Evolutionary conservation across 2,329 filamentous ascomycete genomes (phyloP).

Genomic region (Penicillium sp.): DNA sequence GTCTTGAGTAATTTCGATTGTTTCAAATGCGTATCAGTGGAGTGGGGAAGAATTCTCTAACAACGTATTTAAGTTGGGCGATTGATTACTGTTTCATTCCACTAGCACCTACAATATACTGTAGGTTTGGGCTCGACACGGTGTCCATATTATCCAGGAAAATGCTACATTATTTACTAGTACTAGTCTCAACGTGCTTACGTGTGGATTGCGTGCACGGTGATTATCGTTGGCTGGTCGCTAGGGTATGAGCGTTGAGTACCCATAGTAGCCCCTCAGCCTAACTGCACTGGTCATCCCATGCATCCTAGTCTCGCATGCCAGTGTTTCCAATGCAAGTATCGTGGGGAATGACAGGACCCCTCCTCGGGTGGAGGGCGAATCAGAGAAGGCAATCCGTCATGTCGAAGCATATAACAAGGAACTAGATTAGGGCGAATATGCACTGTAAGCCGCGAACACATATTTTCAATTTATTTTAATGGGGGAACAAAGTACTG

Average conservation of each 20-base stretch:
- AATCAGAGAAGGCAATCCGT: not conserved
- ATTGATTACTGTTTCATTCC: not conserved
- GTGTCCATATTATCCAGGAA: not conserved
- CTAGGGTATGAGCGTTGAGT: not conserved
- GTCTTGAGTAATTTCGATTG: not conserved
- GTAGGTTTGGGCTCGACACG: not conserved
- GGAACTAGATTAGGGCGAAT: not conserved
- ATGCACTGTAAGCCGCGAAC: not conserved
- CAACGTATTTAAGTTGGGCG: not conserved
- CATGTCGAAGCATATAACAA: not conserved
- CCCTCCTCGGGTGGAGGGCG: not conserved
- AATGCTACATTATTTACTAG: not conserved
- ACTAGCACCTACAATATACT: not conserved
- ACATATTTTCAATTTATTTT: not conserved
- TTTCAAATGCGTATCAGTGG: not conserved
- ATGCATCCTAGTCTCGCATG: not conserved
- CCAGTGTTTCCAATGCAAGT: not conserved
- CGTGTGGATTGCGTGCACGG: not conserved
- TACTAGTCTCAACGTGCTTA: not conserved
- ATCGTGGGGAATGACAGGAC: not conserved
- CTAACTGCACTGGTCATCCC: not conserved
- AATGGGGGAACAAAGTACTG: not conserved
- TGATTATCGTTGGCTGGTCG: not conserved
- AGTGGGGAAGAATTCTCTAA: not conserved
- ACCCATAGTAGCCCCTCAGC: not conserved